Evolutionary conservation across 106 monocot genomes (phyloP).

Genomic region (Phalaenopsis aphrodite): DNA sequence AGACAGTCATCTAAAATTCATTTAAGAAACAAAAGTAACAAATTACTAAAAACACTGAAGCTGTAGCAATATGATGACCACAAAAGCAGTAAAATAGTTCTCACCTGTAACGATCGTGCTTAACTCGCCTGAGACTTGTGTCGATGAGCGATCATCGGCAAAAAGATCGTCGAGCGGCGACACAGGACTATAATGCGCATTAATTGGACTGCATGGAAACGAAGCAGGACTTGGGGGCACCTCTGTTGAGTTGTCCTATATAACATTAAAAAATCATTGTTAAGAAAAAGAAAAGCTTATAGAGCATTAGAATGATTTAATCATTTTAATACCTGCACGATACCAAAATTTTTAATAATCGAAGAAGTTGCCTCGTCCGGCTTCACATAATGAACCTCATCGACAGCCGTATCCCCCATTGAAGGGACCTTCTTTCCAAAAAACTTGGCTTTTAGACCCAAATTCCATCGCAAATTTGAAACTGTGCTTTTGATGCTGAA

Average conservation of each 20-base stretch:
- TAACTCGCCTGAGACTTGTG: conserved; percentile 28
- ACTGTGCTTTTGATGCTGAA: conserved; percentile 57
- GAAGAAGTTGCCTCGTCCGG: conserved; percentile 22
- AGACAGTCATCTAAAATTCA: neutral
- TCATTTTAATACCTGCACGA: conserved; percentile 24
- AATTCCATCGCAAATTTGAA: conserved; percentile 48
- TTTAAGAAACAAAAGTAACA: neutral
- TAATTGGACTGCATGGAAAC: conserved; percentile 36
- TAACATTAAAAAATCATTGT: conserved; percentile 4
- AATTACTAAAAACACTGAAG: neutral
- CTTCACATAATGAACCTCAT: conserved; percentile 22
- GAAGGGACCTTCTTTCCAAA: conserved; percentile 52
- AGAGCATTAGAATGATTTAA: neutral
- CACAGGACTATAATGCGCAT: conserved; percentile 76
- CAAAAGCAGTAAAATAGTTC: neutral
- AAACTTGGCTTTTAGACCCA: conserved; percentile 48
- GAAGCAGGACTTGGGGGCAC: conserved; percentile 97
- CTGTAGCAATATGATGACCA: neutral
- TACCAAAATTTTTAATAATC: conserved; percentile 26
- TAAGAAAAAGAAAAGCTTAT: neutral
- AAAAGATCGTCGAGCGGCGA: conserved; percentile 62
- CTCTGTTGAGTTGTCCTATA: conserved; percentile 84
- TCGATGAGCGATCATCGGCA: conserved; percentile 36
- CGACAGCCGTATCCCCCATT: conserved; percentile 13
- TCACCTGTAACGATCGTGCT: conserved; percentile 37